Conservation (phyloP, 345 rosid genomes). For the Gynandropsis gynandra region DNA sequence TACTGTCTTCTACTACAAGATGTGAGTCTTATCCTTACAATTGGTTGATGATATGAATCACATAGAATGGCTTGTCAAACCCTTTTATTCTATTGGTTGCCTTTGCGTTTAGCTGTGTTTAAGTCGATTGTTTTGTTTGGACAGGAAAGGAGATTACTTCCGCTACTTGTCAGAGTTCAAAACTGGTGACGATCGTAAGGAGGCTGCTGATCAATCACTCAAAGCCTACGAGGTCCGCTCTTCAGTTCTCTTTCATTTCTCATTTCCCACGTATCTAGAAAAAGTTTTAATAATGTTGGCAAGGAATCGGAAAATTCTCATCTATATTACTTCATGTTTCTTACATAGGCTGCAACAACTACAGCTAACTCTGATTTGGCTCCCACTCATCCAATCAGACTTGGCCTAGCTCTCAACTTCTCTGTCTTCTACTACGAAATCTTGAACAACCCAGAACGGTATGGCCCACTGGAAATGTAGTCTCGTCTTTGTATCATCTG, state of each 20-base stretch:
- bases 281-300: too few species aligned
- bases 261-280: too few species aligned
- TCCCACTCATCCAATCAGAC: conserved; percentile 76
- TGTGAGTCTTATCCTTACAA: conserved; percentile 27
- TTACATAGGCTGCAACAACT: conserved; percentile 28
- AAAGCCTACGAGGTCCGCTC: conserved; percentile 37
- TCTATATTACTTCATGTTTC: background rate
- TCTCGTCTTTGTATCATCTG: background rate
- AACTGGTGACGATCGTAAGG: conserved; percentile 42
- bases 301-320: background rate
- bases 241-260: too few species aligned
- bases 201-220: conserved; percentile 47
- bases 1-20: conserved; percentile 45
- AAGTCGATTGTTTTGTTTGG: conserved; percentile 3
- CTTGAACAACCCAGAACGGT: conserved; percentile 76
- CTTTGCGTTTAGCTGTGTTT: background rate
- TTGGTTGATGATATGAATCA: conserved; percentile 1
- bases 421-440: conserved; percentile 86
- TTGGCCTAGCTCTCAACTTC: conserved; percentile 80
- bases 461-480: background rate
- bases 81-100: background rate
- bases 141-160: conserved; percentile 54
- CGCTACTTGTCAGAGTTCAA: conserved; percentile 49
- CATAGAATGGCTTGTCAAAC: background rate
- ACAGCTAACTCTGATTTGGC: conserved; percentile 51